Conservation (phyloP, 1,284 basidiomycete species). For the Paramarasmius palmivorus region DNA sequence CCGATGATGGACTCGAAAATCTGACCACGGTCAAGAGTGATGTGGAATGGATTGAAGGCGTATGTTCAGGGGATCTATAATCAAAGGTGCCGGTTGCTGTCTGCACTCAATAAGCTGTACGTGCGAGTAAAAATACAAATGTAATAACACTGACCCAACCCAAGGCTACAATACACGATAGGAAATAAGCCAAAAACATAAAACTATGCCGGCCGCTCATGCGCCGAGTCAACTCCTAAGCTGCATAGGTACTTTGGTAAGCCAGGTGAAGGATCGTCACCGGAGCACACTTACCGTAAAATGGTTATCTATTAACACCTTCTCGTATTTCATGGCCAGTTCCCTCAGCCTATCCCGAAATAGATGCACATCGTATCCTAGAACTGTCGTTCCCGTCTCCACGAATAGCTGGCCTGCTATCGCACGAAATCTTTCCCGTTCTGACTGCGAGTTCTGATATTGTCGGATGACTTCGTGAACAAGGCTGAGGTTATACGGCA, state of each 20-base stretch:
- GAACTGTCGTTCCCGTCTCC: background rate
- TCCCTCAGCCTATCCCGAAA: background rate
- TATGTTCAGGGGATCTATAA: conserved; percentile 67
- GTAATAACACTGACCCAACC: too few species aligned
- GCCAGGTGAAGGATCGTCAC: background rate
- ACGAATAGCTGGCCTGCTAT: background rate
- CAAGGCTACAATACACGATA: too few species aligned
- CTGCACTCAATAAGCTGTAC: background rate
- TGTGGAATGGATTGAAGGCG: conserved; percentile 73
- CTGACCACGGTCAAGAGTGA: conserved; percentile 81
- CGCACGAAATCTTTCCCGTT: too few species aligned
- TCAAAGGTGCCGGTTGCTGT: background rate
- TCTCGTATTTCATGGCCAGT: background rate
- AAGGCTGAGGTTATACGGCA: too few species aligned
- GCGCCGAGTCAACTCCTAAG: too few species aligned
- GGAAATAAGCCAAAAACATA: too few species aligned
- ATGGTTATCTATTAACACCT: background rate
- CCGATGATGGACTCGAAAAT: conserved; percentile 67
- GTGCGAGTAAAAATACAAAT: background rate
- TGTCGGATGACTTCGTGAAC: too few species aligned
- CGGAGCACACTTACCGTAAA: background rate
- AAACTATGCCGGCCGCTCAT: too few species aligned
- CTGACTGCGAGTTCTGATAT: too few species aligned
- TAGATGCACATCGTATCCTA: background rate
- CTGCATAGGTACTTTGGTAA: too few species aligned